Evolutionary conservation across 1,284 basidiomycete genomes (phyloP), one percentile per base, ranked within the genome.

Genomic region (Sphagnurus paluster): DNA sequence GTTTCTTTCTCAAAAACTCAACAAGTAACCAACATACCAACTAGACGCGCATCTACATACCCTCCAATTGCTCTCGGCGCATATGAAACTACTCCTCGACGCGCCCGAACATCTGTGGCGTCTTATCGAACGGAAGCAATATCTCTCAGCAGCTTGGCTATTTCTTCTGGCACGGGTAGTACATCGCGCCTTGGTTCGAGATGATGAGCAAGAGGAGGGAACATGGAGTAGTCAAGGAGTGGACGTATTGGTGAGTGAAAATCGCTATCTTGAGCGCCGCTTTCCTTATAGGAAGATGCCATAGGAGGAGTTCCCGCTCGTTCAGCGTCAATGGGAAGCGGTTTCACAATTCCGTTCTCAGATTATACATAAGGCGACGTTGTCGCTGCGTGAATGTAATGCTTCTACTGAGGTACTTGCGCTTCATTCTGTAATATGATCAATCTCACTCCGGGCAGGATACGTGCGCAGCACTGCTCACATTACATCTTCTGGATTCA

Each of bases 81-180:
- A 95, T 61, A 76, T 94, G 56, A 94, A 94, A 64, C 70, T 96
- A 8, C 72, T 96, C 8, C 68, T 95, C 9, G 93, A 95, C 63
- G 84, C 90, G 5, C 91, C 93, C 10, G 93, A 95, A 64, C 85
- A 90, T 57, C 68, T 95, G 11, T 96, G 92, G 86, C 77, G 88
- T 5, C 74, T 93, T 43, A 80, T 94, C 44, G 88, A 93, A 55
- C 75, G 80, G 41, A 84, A 86, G 56, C 76, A 80, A 43, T 93
- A 86, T 57, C 76, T 93, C 20, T 75, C 86, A 29, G 91, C 93
- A 6, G 84, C 90, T 14, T 94, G 89, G 85, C 67, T 95, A 33
- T 94, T 92, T 67, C 76, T 93, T 6, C 72, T 95, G n/a, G 79
- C 90, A 7, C 78, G 91, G 5, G 88, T 92, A 0, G 88, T 92